Evolutionary conservation across 129 eudicot genomes (phyloP), one percentile per base, ranked within the genome.

Genomic region (Artemisia annua): DNA sequence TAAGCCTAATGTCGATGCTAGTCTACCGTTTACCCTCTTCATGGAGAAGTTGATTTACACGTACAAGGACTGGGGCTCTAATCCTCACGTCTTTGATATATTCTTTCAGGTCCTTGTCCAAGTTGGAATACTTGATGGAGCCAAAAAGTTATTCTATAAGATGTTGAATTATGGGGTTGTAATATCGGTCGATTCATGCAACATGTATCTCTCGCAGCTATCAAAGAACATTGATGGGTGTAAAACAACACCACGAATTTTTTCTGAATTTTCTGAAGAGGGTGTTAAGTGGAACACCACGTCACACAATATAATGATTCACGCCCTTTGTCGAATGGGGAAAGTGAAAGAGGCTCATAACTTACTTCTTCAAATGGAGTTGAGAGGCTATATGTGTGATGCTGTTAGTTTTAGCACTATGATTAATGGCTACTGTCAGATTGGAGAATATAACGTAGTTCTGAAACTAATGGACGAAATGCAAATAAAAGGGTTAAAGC

Each of bases 311-410:
- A 84, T 86, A 62, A 73, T 86, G 68, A 79, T 95, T 26, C 87
- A 85, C 66, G 75, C 78, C 24, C 84, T 95, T 72, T 95, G 97
- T 83, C 85, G 39, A 82, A 58, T 81, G 20, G 82, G 87, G 69
- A 90, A 90, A 78, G 79, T 87, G 30, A 88, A 76, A 86, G 97
- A 95, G 88, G 97, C 99, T 83, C 99, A 90, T 73, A 75, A 69
- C 63, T 66, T 95, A 46, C 91, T 95, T 32, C 16, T 95, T 70
- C 87, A 86, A 83, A 90, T 95, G 96, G 91, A 81, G 81, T 85
- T 81, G 60, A 85, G 87, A 50, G 98, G 98, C 22, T 83, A 74
- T 71, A 54, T 74, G 63, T 78, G 90, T 66, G 99, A 95, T 90
- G 82, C 80, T 67, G 66, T 90, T 54, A 88, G 91, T 82, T 95